Evolutionary conservation across 805 yeast genomes (phyloP).

Genomic region (Candida hungchunana): DNA sequence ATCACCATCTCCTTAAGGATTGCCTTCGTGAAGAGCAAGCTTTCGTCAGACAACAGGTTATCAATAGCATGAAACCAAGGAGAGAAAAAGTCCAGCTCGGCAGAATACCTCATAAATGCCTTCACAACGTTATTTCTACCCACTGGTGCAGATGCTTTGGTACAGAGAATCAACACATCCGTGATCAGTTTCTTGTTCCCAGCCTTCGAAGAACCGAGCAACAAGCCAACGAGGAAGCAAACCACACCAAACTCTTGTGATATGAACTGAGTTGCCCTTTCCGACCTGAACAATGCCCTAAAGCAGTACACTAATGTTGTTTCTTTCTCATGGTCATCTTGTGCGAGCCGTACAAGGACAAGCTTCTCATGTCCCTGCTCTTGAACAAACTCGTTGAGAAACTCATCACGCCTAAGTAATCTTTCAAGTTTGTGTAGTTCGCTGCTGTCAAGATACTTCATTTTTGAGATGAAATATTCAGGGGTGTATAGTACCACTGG

Average conservation of each 20-base stretch:
- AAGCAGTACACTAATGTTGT: slow-evolving; percentile 46
- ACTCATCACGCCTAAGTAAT: slow-evolving; percentile 22
- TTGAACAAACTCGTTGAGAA: slow-evolving; percentile 37
- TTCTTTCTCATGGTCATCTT: slow-evolving; percentile 48
- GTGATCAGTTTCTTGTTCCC: slow-evolving; percentile 51
- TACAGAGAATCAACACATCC: slow-evolving; percentile 39
- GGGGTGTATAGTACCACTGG: slow-evolving; percentile 9
- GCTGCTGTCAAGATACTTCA: slow-evolving; percentile 13
- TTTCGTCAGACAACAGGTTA: slow-evolving; percentile 14
- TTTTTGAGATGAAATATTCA: slow-evolving; percentile 19
- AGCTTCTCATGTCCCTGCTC: slow-evolving; percentile 49
- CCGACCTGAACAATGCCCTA: slow-evolving; percentile 41
- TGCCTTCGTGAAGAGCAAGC: slow-evolving; percentile 17
- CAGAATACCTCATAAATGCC: slow-evolving; percentile 18
- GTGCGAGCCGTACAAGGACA: slow-evolving; percentile 39
- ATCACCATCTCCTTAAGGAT: slow-evolving; percentile 18
- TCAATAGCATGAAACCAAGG: slow-evolving; percentile 20
- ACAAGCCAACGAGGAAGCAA: slow-evolving; percentile 39
- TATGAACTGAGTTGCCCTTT: slow-evolving; percentile 24
- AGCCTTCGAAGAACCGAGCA: slow-evolving; percentile 45
- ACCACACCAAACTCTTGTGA: slow-evolving; percentile 23
- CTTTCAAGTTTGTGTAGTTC: slow-evolving; percentile 26
- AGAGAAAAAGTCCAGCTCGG: slow-evolving; percentile 17
- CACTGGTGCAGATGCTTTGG: slow-evolving; percentile 26
- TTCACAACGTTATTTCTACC: slow-evolving; percentile 29